Conservation (phyloP, 169 alveolate genomes). For the Eimeria falciformis region DNA sequence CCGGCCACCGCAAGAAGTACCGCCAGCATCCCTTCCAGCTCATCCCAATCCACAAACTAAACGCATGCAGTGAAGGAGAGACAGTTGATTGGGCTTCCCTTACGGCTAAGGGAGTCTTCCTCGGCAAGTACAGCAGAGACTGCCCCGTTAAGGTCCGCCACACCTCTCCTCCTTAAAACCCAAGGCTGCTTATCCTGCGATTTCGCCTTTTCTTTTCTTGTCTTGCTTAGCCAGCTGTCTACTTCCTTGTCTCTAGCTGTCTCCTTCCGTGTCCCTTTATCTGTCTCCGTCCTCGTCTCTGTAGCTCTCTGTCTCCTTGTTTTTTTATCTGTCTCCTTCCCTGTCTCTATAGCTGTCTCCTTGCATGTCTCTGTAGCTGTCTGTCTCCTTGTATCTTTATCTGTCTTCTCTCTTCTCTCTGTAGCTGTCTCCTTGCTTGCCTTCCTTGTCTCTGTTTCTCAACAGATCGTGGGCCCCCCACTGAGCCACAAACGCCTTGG, state of each 20-base stretch:
- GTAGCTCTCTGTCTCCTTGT: not conserved
- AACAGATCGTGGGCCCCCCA: slow-evolving; percentile 9
- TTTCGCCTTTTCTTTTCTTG: not conserved
- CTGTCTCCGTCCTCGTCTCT: not conserved
- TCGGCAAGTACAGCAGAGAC: slow-evolving; percentile 51
- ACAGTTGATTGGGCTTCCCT: slow-evolving; percentile 62
- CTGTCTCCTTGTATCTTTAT: not conserved
- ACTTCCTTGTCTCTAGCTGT: not conserved
- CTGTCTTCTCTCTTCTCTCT: not conserved
- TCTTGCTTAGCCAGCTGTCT: not conserved
- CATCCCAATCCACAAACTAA: slow-evolving; percentile 58
- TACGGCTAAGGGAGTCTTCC: slow-evolving; percentile 14
- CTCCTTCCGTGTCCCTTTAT: not conserved
- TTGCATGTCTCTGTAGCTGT: not conserved
- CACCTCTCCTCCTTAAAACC: not conserved
- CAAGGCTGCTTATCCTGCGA: not conserved
- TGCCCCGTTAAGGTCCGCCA: slow-evolving; percentile 68
- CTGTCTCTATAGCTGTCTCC: not conserved
- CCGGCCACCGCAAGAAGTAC: slow-evolving; percentile 42
- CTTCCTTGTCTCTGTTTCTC: not conserved
- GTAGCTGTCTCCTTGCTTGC: not conserved
- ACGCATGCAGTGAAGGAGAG: not conserved
- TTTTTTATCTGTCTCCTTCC: not conserved
- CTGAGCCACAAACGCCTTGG: slow-evolving; percentile 10
- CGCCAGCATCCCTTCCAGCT: slow-evolving; percentile 29